These are phyloP conservation scores for Pythium periplocum DNA, from an alignment of 352 stramenopile species.

Conservation along the genomic window DNA sequence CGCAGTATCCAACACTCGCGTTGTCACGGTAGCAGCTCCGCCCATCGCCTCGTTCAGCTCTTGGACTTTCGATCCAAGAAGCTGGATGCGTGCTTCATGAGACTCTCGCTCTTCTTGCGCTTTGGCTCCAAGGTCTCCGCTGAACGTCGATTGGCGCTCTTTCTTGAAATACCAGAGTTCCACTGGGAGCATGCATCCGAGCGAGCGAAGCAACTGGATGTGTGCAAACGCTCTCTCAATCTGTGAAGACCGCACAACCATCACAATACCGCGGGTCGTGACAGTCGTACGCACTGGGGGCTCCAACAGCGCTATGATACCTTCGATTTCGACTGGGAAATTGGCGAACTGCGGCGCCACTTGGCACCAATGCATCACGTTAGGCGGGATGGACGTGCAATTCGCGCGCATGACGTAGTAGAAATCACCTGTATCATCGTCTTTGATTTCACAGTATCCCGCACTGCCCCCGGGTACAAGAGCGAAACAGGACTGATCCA, in stretches of 20 bases:
- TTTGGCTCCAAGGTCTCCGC: too few relatives aligned
- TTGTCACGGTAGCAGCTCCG: too few relatives aligned
- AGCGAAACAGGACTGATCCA: conserved; percentile 10
- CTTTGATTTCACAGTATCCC: conserved; percentile 15
- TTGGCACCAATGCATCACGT: conserved; percentile 6
- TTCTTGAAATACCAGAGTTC: conserved; percentile 12
- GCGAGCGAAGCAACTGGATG: conserved; percentile 1
- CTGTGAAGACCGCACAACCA: conserved; percentile 2
- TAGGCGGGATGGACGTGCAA: conserved; percentile 1
- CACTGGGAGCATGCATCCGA: conserved; percentile 4
- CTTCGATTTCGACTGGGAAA: conserved; percentile 11
- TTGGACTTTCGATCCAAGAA: too few relatives aligned
- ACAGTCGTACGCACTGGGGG: not conserved
- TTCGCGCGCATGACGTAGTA: conserved; percentile 11
- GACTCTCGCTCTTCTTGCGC: too few relatives aligned
- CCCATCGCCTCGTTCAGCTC: too few relatives aligned
- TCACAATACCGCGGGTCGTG: conserved; percentile 3
- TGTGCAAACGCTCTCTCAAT: not conserved
- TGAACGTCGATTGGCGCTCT: not conserved
- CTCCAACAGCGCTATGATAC: conserved; percentile 1
- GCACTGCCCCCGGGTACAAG: conserved; percentile 5
- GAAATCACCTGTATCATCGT: conserved; percentile 6
- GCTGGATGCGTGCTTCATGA: too few relatives aligned
- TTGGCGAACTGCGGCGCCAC: conserved; percentile 18
- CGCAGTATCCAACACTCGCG: too few relatives aligned